These are phyloP conservation scores for Vanderwaltozyma verrucispora DNA, from an alignment of 805 yeast species.

Conservation along the genomic window DNA sequence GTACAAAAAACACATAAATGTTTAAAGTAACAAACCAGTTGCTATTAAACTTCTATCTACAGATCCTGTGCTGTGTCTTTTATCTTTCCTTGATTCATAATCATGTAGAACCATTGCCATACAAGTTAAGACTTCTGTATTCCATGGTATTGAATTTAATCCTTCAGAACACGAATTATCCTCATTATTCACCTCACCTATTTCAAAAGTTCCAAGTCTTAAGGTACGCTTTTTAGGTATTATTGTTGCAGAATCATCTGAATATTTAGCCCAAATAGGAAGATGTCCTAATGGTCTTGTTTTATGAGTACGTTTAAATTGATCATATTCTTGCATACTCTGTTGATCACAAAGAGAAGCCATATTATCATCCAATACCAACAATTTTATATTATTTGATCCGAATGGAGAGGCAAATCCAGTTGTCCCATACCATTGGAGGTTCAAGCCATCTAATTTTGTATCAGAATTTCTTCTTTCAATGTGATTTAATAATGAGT, in stretches of 20 bases:
- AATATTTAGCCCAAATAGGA: constrained; percentile 25
- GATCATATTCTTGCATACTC: constrained; percentile 10
- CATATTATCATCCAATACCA: constrained; percentile 27
- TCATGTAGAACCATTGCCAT: constrained; percentile 28
- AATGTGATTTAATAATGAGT: constrained; percentile 25
- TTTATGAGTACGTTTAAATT: constrained; percentile 2
- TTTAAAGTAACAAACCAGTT: background rate
- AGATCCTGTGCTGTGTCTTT: constrained; percentile 8
- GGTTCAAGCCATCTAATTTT: constrained; percentile 19
- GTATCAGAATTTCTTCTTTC: constrained; percentile 29
- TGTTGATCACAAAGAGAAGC: constrained; percentile 24
- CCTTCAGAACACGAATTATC: too few relatives aligned
- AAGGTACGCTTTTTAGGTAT: constrained; percentile 22
- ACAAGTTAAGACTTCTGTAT: constrained; percentile 23
- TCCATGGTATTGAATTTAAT: constrained; percentile 13
- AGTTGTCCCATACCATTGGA: constrained; percentile 34
- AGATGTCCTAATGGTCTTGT: constrained; percentile 14
- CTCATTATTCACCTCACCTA: constrained; percentile 14
- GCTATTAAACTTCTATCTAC: background rate
- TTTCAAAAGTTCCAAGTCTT: constrained; percentile 16
- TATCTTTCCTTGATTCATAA: constrained; percentile 26
- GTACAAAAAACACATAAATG: too few relatives aligned
- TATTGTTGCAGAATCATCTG: constrained; percentile 17
- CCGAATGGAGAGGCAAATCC: constrained; percentile 29
- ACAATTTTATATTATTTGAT: constrained; percentile 26